Evolutionary conservation across 306 rosid species (phyloP).

Genomic region (Adenanthera pavonina): DNA sequence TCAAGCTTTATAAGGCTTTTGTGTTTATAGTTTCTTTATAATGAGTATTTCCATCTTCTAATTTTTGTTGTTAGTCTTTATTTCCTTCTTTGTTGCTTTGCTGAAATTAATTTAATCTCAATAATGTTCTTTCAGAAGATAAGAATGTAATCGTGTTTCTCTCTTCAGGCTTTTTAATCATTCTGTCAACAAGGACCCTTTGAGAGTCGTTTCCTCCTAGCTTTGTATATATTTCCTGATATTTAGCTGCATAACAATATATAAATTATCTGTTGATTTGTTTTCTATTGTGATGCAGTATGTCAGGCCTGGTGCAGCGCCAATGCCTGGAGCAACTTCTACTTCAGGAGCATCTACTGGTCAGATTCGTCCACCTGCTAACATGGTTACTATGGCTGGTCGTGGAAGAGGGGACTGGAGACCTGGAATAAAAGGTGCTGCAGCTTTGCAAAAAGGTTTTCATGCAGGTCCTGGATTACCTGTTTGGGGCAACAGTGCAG

Average conservation of each 20-base stretch:
- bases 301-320: constrained; percentile 97
- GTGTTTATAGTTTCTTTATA: not conserved
- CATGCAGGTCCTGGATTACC: constrained; percentile 80
- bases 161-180: constrained; percentile 14
- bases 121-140: not conserved
- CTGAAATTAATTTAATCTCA: constrained; percentile 11
- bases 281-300: constrained; percentile 59
- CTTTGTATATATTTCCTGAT: constrained; percentile 24
- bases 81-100: constrained; percentile 24
- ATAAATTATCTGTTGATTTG: constrained; percentile 26
- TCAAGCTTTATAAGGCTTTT: not conserved
- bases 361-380: constrained; percentile 84
- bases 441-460: constrained; percentile 77
- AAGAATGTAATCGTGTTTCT: constrained; percentile 22
- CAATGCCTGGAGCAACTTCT: constrained; percentile 71
- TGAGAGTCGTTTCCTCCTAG: constrained; percentile 31
- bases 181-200: constrained; percentile 23
- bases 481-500: constrained; percentile 76
- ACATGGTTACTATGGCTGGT: constrained; percentile 70
- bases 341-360: constrained; percentile 79
- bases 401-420: constrained; percentile 99
- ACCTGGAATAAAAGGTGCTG: constrained; percentile 71
- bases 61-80: constrained; percentile 6
- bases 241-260: constrained; percentile 4
- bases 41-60: constrained; percentile 18